Percentiles rank a stretch among this genome's conserved stretches.
These are phyloP conservation scores for Phaffia rhodozyma DNA, from an alignment of 1,284 basidiomycete species.

Conservation along the genomic window DNA sequence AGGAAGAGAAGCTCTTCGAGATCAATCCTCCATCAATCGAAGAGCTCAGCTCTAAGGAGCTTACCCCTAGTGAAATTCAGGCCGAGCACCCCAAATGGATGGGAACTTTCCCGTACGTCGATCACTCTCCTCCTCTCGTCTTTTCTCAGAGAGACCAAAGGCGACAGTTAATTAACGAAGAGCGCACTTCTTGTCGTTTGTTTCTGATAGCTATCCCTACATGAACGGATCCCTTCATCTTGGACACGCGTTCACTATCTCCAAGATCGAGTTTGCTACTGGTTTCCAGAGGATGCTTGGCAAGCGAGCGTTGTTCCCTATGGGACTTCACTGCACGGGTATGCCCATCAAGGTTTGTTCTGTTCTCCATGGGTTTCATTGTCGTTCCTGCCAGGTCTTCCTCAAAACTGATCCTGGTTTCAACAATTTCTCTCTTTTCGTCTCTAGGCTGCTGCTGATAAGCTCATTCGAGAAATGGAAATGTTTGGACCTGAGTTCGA, in stretches of 20 bases:
- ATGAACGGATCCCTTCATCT: conserved; percentile 98
- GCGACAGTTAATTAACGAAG: too few relatives aligned
- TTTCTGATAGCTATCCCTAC: conserved; percentile 74
- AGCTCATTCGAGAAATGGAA: conserved; percentile 94
- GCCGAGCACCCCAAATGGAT: conserved; percentile 87
- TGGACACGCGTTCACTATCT: conserved; percentile 96
- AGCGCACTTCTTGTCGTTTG: not conserved
- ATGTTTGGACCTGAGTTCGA: conserved; percentile 88
- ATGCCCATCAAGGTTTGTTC: conserved; percentile 90
- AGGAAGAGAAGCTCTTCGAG: conserved; percentile 51
- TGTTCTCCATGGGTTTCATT: not conserved
- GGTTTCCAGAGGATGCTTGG: conserved; percentile 94
- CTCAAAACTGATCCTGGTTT: not conserved
- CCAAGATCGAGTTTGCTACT: conserved; percentile 93
- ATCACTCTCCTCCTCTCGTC: too few relatives aligned
- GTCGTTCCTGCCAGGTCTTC: not conserved
- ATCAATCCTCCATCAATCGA: conserved; percentile 62
- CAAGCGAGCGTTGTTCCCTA: conserved; percentile 86
- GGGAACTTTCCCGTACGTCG: conserved; percentile 45
- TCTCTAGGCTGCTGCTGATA: conserved; percentile 78
- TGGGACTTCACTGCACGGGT: conserved; percentile 93
- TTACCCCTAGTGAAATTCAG: conserved; percentile 43
- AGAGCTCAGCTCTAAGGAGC: conserved; percentile 44
- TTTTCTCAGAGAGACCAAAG: too few relatives aligned
- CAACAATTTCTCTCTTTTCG: not conserved